Conservation (phyloP, 2,329 filamentous ascomycete genomes). For the Aspergillus sp. region DNA sequence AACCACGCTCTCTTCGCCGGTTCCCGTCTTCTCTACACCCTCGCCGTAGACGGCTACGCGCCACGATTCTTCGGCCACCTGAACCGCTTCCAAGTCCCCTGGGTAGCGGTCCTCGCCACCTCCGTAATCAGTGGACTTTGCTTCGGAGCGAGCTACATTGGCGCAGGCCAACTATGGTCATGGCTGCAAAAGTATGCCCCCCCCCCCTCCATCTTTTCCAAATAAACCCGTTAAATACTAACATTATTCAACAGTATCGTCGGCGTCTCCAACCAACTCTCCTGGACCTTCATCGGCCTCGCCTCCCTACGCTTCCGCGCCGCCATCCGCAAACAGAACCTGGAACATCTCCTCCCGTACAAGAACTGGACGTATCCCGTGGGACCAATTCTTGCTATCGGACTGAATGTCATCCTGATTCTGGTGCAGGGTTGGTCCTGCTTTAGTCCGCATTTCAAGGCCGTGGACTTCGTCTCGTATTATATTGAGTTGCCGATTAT, state of each 20-base stretch:
- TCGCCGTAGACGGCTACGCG: conserved; percentile 58
- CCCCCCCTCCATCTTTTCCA: not conserved
- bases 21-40: conserved; percentile 58
- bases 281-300: conserved; percentile 64
- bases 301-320: conserved; percentile 66
- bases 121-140: conserved; percentile 59
- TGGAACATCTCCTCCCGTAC: conserved; percentile 64
- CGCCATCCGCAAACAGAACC: conserved; percentile 59
- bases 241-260: conserved; percentile 51
- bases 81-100: conserved; percentile 55
- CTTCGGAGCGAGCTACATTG: conserved; percentile 67
- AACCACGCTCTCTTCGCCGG: conserved; percentile 63
- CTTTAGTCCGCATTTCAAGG: conserved; percentile 61
- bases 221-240: conserved; percentile 3
- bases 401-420: conserved; percentile 62
- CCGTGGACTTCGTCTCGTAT: conserved; percentile 63
- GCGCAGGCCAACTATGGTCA: conserved; percentile 65
- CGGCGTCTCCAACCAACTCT: conserved; percentile 67
- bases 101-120: conserved; percentile 58
- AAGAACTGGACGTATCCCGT: conserved; percentile 68
- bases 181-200: conserved; percentile 63
- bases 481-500: conserved; percentile 67
- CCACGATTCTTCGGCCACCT: conserved; percentile 56
- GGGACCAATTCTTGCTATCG: conserved; percentile 59
- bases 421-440: conserved; percentile 63